These are phyloP conservation scores for Fraxinus ornus DNA, from an alignment of 305 asterid genomes.

Conservation along the genomic window DNA sequence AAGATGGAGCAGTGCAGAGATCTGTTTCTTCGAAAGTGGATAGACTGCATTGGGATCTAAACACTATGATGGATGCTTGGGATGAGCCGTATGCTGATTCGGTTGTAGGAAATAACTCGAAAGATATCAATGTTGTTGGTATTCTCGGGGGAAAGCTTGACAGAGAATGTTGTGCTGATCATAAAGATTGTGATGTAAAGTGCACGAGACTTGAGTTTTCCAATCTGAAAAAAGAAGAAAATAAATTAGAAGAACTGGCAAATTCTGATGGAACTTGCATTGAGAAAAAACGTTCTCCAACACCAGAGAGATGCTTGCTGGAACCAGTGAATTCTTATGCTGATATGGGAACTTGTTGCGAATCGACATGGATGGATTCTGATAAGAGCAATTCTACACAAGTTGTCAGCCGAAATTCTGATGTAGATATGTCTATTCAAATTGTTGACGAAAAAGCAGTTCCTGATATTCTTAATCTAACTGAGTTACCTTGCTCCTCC, in stretches of 20 bases:
- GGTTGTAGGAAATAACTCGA: conserved; percentile 22
- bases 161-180: conserved; percentile 21
- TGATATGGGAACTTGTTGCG: conserved; percentile 18
- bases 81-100: conserved; percentile 50
- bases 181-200: background rate
- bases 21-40: conserved; percentile 47
- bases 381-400: conserved; percentile 22
- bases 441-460: conserved; percentile 14
- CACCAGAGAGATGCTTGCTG: conserved; percentile 10
- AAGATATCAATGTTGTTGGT: conserved; percentile 23
- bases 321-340: conserved; percentile 19
- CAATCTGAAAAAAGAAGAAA: conserved; percentile 27
- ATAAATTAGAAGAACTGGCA: conserved; percentile 22
- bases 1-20: conserved; percentile 17
- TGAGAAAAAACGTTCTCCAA: conserved; percentile 20
- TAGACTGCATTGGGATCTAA: conserved; percentile 77
- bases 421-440: conserved; percentile 20
- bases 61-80: conserved; percentile 76
- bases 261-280: conserved; percentile 25
- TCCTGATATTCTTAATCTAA: conserved; percentile 23
- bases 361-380: conserved; percentile 23
- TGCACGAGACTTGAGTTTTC: conserved; percentile 15
- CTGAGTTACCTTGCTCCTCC: conserved; percentile 28
- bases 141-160: conserved; percentile 9
- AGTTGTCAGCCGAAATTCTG: conserved; percentile 26